These are phyloP conservation scores for Neofusicoccum parvum DNA, from an alignment of 2,329 filamentous ascomycete genomes.

Conservation along the genomic window DNA sequence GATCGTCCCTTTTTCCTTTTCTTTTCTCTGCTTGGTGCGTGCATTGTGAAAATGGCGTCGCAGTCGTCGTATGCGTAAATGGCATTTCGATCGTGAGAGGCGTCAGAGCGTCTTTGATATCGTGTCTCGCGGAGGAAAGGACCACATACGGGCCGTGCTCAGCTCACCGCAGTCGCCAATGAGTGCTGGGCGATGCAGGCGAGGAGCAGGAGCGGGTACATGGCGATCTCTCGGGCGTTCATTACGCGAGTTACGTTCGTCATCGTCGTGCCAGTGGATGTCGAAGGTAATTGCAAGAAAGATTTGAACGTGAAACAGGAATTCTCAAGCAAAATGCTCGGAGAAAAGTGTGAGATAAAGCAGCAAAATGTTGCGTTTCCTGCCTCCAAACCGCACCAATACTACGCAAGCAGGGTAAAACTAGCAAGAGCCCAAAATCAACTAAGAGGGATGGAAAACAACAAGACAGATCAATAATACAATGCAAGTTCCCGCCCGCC, in stretches of 20 bases:
- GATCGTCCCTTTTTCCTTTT: background rate
- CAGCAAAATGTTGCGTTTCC: background rate
- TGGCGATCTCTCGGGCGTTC: conserved; percentile 12
- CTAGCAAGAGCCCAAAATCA: conserved; percentile 2
- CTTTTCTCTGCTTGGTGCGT: conserved; percentile 1
- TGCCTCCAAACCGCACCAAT: conserved; percentile 8
- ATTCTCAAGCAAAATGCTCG: background rate
- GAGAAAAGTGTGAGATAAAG: background rate
- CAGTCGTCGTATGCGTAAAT: conserved; percentile 6
- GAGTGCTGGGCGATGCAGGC: background rate
- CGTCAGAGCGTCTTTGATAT: background rate
- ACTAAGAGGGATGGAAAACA: conserved; percentile 5
- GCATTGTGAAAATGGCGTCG: background rate
- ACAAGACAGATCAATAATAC: conserved; percentile 17
- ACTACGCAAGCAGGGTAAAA: conserved; percentile 15
- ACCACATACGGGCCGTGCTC: conserved; percentile 3
- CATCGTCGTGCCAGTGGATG: conserved; percentile 3
- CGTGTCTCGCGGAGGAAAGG: background rate
- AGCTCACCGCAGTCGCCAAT: background rate
- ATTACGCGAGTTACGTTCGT: conserved; percentile 6
- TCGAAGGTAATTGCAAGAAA: background rate
- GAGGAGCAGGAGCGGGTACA: background rate
- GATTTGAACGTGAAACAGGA: background rate
- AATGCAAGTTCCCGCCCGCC: conserved; percentile 22
- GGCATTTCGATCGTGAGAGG: conserved; percentile 13